A percentile compares a stretch with the other conserved stretches of the same genome.
Evolutionary conservation across 192 early-diverging fungal genomes (phyloP).

Genomic region (Kickxella alabastrina): DNA sequence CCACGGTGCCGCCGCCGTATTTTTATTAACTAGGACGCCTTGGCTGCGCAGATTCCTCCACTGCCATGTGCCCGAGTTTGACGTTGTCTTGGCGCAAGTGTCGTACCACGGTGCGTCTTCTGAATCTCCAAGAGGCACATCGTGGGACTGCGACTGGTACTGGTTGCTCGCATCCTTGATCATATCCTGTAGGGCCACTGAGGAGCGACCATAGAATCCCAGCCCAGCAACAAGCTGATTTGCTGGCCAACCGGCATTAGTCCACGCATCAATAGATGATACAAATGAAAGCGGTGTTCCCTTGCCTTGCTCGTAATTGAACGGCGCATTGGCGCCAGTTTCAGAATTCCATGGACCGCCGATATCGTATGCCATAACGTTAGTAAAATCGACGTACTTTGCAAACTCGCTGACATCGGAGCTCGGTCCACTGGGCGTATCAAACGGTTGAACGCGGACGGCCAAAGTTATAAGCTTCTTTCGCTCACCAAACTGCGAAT

Average conservation of each 20-base stretch:
- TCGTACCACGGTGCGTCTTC: slow-evolving; percentile 57
- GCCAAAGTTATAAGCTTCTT: slow-evolving; percentile 65
- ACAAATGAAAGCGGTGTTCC: slow-evolving; percentile 48
- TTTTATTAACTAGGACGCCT: slow-evolving; percentile 40
- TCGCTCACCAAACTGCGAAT: slow-evolving; percentile 17
- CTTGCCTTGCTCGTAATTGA: slow-evolving; percentile 38
- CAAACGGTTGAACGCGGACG: slow-evolving; percentile 59
- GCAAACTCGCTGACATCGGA: slow-evolving; percentile 58
- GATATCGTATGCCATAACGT: slow-evolving; percentile 70
- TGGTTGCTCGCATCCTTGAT: slow-evolving; percentile 38
- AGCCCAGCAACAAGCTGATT: slow-evolving; percentile 60
- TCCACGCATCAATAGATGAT: slow-evolving; percentile 54
- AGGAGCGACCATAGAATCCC: slow-evolving; percentile 61
- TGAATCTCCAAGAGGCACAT: slow-evolving; percentile 52
- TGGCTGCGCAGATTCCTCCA: slow-evolving; percentile 62
- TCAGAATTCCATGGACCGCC: slow-evolving; percentile 57
- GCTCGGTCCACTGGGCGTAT: slow-evolving; percentile 43
- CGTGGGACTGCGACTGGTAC: slow-evolving; percentile 40
- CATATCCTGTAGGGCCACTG: slow-evolving; percentile 51
- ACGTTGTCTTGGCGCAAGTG: slow-evolving; percentile 42
- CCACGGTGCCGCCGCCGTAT: slow-evolving; percentile 59
- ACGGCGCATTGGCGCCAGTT: slow-evolving; percentile 63
- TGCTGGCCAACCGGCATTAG: slow-evolving; percentile 54
- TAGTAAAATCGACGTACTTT: slow-evolving; percentile 60
- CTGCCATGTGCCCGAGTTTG: slow-evolving; percentile 61